Percentiles rank a stretch among this genome's conserved stretches.
Conservation (phyloP, 1,139 yeast genomes). For the Martiniozyma asiatica region DNA sequence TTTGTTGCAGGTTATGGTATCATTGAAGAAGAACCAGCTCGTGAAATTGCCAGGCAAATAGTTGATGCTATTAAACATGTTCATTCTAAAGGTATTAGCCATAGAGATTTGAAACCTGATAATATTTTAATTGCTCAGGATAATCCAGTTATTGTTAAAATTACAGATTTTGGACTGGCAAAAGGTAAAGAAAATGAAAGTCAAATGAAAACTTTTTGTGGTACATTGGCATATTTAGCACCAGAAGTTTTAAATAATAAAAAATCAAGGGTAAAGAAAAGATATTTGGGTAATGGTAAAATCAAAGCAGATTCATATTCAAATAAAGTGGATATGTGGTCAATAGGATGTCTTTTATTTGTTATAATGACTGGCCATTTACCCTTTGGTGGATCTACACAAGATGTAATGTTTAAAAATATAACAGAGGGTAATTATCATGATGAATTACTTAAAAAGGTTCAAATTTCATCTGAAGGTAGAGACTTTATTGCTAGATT, state of each 20-base stretch:
- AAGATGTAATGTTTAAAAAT: constrained; percentile 67
- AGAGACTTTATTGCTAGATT: constrained; percentile 58
- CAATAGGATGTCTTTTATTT: constrained; percentile 82
- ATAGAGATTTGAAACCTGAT: constrained; percentile 88
- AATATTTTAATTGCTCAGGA: constrained; percentile 83
- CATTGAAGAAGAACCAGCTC: constrained; percentile 81
- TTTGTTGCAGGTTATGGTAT: constrained; percentile 88
- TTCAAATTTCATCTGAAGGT: constrained; percentile 51
- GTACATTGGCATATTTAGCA: constrained; percentile 79
- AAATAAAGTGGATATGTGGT: constrained; percentile 90
- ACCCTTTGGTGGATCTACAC: constrained; percentile 89
- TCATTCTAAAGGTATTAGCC: constrained; percentile 81
- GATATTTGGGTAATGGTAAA: constrained; percentile 22
- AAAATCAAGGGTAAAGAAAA: constrained; percentile 19
- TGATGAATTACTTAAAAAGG: constrained; percentile 62
- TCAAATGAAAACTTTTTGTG: constrained; percentile 69
- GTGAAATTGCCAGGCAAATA: constrained; percentile 75
- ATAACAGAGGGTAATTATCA: constrained; percentile 72
- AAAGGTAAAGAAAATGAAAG: constrained; percentile 65
- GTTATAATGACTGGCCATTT: constrained; percentile 84
- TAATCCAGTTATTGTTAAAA: constrained; percentile 79
- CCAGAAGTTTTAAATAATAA: constrained; percentile 86
- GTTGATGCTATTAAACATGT: constrained; percentile 78
- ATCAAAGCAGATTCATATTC: constrained; percentile 45
- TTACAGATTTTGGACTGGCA: constrained; percentile 83